These are phyloP conservation scores for Shiraia bambusicola DNA, from an alignment of 2,329 filamentous ascomycete species.

Conservation along the genomic window DNA sequence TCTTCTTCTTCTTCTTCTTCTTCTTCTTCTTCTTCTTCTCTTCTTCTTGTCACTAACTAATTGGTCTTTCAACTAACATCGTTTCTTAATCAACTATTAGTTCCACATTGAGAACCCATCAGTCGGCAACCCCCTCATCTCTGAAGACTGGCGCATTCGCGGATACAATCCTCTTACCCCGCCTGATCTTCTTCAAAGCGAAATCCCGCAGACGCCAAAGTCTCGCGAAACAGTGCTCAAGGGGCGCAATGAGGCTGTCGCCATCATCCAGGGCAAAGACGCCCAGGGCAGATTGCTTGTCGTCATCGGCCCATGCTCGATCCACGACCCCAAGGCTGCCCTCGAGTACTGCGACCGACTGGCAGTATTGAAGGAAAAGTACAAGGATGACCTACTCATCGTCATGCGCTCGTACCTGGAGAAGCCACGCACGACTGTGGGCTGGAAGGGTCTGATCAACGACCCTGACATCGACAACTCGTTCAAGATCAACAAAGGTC, in stretches of 20 bases:
- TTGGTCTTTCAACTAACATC: slow-evolving; percentile 20
- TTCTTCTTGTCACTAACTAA: slow-evolving; percentile 6
- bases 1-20: background rate
- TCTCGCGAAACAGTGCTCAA: slow-evolving; percentile 59
- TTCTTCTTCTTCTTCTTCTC: background rate
- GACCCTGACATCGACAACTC: slow-evolving; percentile 98
- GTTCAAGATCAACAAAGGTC: slow-evolving; percentile 98
- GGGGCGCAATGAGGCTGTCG: slow-evolving; percentile 61
- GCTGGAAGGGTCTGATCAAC: slow-evolving; percentile 98
- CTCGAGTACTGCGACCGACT: slow-evolving; percentile 90
- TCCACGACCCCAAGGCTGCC: slow-evolving; percentile 89
- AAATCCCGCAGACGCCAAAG: slow-evolving; percentile 65
- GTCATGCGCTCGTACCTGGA: slow-evolving; percentile 98
- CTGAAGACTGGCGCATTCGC: slow-evolving; percentile 59
- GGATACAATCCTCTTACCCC: slow-evolving; percentile 93
- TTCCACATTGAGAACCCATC: slow-evolving; percentile 55
- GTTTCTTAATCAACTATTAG: slow-evolving; percentile 39
- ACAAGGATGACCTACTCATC: slow-evolving; percentile 85
- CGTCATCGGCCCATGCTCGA: slow-evolving; percentile 92
- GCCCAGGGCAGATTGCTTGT: slow-evolving; percentile 65
- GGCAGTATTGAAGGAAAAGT: slow-evolving; percentile 78
- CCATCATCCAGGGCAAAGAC: slow-evolving; percentile 62
- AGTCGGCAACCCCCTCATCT: slow-evolving; percentile 52
- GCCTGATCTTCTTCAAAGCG: slow-evolving; percentile 91
- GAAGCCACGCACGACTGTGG: slow-evolving; percentile 96